phyloP scores from a whole-genome alignment of 208 protist species.

The Trypanosomatidae sp. region DNA sequence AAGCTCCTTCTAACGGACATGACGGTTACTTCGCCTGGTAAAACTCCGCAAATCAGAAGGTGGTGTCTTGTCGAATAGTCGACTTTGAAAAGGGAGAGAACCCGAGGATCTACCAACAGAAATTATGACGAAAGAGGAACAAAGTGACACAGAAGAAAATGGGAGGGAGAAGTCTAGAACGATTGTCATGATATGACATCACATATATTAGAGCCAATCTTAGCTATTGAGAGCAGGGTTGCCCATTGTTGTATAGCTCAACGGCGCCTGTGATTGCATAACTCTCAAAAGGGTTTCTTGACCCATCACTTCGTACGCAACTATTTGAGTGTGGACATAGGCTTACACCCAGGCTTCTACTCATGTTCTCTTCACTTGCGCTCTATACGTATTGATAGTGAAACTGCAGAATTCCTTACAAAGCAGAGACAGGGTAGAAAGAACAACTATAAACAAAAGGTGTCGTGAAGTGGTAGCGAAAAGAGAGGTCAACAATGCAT shows the following conservation, averaged over 20 bases:
- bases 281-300: too few relatives aligned
- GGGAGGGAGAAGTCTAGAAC: not conserved
- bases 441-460: conserved; percentile 23
- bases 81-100: conserved; percentile 1
- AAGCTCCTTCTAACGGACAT: conserved; percentile 37
- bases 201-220: not conserved
- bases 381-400: not conserved
- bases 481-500: not conserved
- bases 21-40: conserved; percentile 8
- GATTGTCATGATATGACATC: not conserved
- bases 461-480: not conserved
- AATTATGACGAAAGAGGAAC: not conserved
- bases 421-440: not conserved
- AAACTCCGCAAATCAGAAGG: not conserved
- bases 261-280: not conserved
- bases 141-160: not conserved
- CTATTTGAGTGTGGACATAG: not conserved
- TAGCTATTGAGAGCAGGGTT: not conserved
- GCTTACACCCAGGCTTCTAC: not conserved
- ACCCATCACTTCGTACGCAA: not conserved
- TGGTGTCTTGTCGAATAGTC: not conserved
- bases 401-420: not conserved
- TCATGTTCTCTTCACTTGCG: not conserved
- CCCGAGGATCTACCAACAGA: not conserved
- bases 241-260: not conserved